These are phyloP conservation scores for Emergomyces pasteurianus DNA, from an alignment of 2,329 filamentous ascomycete genomes.

Conservation along the genomic window DNA sequence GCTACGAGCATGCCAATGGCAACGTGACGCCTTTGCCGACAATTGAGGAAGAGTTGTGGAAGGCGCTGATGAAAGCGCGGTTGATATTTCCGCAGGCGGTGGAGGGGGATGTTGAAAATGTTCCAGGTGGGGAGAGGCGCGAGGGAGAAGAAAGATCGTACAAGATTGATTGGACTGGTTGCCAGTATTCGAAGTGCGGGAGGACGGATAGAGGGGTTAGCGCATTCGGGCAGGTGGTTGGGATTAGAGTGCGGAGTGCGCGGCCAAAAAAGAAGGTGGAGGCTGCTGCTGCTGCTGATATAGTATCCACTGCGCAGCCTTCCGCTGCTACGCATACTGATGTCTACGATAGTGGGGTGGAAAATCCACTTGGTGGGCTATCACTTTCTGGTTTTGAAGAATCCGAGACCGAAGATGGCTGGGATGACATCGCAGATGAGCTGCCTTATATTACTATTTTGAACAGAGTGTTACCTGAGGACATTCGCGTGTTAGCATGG, in stretches of 20 bases:
- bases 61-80: slow-evolving; percentile 68
- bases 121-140: slow-evolving; percentile 6
- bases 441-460: slow-evolving; percentile 71
- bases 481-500: slow-evolving; percentile 89
- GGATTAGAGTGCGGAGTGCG: slow-evolving; percentile 69
- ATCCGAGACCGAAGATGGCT: slow-evolving; percentile 29
- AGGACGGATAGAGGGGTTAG: slow-evolving; percentile 88
- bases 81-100: slow-evolving; percentile 62
- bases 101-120: slow-evolving; percentile 28
- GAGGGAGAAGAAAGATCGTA: slow-evolving; percentile 19
- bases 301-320: slow-evolving; percentile 13
- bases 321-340: slow-evolving; percentile 11
- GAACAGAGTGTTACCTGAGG: slow-evolving; percentile 76
- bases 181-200: slow-evolving; percentile 90
- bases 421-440: slow-evolving; percentile 66
- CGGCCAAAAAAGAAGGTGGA: slow-evolving; percentile 40
- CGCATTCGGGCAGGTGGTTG: slow-evolving; percentile 92
- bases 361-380: slow-evolving; percentile 11
- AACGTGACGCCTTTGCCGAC: slow-evolving; percentile 60
- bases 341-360: slow-evolving; percentile 6
- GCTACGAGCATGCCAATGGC: slow-evolving; percentile 73
- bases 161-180: slow-evolving; percentile 62
- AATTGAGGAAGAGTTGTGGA: slow-evolving; percentile 90
- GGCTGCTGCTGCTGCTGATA: not conserved
- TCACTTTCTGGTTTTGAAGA: slow-evolving; percentile 7